These are phyloP conservation scores for Sphaerobolus stellatus DNA, from an alignment of 1,284 basidiomycete genomes.

Conservation along the genomic window DNA sequence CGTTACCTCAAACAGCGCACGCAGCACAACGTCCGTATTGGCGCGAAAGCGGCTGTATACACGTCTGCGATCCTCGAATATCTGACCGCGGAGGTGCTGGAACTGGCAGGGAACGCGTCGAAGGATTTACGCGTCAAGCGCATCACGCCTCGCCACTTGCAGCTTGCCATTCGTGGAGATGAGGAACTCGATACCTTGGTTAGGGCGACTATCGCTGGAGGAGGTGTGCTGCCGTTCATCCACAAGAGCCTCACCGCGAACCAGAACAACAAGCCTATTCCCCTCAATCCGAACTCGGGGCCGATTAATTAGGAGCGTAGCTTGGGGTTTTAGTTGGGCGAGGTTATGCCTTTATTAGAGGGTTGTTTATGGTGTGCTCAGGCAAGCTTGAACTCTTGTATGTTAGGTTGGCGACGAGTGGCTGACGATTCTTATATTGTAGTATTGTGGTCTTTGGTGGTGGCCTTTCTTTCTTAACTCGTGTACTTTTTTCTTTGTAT, in stretches of 20 bases:
- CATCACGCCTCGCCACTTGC: conserved; percentile 92
- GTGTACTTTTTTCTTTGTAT: no score
- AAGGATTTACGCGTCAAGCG: conserved; percentile 96
- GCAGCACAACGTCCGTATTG: conserved; percentile 90
- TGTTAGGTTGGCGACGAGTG: no score
- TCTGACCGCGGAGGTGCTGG: conserved; percentile 86
- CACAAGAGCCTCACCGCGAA: conserved; percentile 77
- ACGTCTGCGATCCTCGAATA: conserved; percentile 91
- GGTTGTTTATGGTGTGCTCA: no score
- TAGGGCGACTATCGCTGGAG: conserved; percentile 67
- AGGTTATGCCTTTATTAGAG: no score
- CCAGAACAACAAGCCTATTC: conserved; percentile 14
- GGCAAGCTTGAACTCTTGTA: no score
- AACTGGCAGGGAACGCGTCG: conserved; percentile 93
- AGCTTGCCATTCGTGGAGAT: conserved; percentile 94
- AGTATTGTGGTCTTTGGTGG: no score
- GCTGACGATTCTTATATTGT: no score
- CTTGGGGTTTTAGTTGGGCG: no score
- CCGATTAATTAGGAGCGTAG: no score
- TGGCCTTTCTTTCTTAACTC: no score
- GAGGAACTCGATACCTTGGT: conserved; percentile 86
- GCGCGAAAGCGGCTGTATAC: conserved; percentile 90
- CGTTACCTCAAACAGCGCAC: conserved; percentile 93
- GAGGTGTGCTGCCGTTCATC: conserved; percentile 95
- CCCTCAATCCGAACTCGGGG: background rate